Conservation (phyloP, 2,329 filamentous ascomycete genomes). For the Hypomyces perniciosus region DNA sequence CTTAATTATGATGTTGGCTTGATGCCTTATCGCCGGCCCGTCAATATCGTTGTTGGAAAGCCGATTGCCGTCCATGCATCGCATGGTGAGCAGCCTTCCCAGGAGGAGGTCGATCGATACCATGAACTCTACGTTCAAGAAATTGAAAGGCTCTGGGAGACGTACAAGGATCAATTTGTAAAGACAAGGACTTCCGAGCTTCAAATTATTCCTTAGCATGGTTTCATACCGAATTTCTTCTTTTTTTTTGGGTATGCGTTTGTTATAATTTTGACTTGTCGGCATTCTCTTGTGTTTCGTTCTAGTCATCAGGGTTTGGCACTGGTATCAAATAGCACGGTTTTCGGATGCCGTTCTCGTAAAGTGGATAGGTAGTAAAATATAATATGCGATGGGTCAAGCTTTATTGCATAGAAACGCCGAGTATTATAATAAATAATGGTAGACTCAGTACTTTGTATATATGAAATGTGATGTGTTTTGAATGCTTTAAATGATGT, state of each 20-base stretch:
- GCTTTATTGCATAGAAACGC: too few species aligned
- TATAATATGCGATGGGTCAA: too few species aligned
- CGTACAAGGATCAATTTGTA: slow-evolving; percentile 72
- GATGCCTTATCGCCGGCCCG: slow-evolving; percentile 82
- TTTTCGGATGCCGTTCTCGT: too few species aligned
- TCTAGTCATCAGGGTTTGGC: too few species aligned
- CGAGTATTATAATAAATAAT: too few species aligned
- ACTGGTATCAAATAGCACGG: too few species aligned
- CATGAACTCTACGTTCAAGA: slow-evolving; percentile 75
- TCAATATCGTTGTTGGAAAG: slow-evolving; percentile 84
- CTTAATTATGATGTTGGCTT: slow-evolving; percentile 98
- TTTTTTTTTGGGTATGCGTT: background rate
- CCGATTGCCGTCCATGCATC: slow-evolving; percentile 66
- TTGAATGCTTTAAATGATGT: too few species aligned
- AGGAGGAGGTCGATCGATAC: slow-evolving; percentile 71
- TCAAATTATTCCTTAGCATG: slow-evolving; percentile 53
- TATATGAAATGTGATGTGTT: too few species aligned
- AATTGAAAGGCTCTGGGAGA: slow-evolving; percentile 65
- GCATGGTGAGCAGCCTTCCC: slow-evolving; percentile 54
- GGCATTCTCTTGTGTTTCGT: too few species aligned
- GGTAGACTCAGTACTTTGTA: too few species aligned
- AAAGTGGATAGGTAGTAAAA: too few species aligned
- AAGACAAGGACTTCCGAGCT: slow-evolving; percentile 57
- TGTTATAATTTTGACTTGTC: background rate
- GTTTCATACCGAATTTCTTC: background rate